Evolutionary conservation across 2,329 filamentous ascomycete genomes (phyloP), one percentile per base, ranked within the genome.

Genomic region (Pseudopyricularia cyperi): DNA sequence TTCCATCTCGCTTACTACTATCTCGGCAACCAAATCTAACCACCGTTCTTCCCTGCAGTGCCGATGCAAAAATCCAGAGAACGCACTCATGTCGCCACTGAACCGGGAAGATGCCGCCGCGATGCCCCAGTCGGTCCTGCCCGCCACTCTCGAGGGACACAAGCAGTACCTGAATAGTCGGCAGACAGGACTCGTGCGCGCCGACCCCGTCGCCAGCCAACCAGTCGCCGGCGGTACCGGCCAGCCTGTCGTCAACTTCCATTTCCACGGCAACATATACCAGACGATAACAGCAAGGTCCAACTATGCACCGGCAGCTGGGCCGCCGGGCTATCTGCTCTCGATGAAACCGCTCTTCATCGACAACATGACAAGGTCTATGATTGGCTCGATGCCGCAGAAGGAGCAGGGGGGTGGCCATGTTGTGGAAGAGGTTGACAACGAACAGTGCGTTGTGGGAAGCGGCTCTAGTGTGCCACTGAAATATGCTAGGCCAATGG

Each of bases 81-180:
- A 51, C 9, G 50, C 50, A 19, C 37, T 51, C 6, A 51, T 51
- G 50, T 28, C 26, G 11, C 50, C 50, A 8, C 37, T 51, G 28
- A 39, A 51, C 39, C 37, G 50, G n/a, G 50, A 51, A 30, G 28
- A 44, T n/a, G n/a, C 50, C 7, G 37, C 39, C 17, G 28, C 37
- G 17, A 30, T 51, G 28, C 50, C 50, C 8, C 50, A 51, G 39
- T 46, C 50, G 28, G 50, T 51, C 17, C 30, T 51, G 12, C 50
- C 50, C 22, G 39, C 37, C 28, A 33, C 37, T 26, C 22, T 35
- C 4, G 48, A 39, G 22, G 48, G 48, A 4, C 28, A 51, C 34
- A 44, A 30, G 24, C 19, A 24, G 19, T 24, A 44, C 12, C 42
- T n/a, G 35, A 17, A 12, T 35, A 51, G 35, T 37, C 7, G 14